A percentile compares a stretch with the other conserved stretches of the same genome.
phyloP scores from a whole-genome alignment of 306 rosid genomes.

The Citrullus amarus region DNA sequence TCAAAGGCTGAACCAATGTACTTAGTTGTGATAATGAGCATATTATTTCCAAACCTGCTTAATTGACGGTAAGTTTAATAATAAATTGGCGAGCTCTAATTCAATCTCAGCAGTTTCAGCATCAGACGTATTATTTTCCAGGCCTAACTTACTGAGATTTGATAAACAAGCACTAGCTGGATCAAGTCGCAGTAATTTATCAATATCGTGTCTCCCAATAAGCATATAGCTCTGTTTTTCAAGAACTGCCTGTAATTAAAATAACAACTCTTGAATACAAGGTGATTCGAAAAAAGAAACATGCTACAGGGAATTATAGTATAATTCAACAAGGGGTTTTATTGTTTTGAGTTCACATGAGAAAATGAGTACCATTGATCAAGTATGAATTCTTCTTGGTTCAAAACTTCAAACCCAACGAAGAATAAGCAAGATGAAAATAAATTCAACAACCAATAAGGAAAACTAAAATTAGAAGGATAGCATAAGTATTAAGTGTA shows the following conservation, averaged over 20 bases:
- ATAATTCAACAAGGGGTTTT: not conserved
- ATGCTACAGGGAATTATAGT: not conserved
- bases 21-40: conserved; percentile 1
- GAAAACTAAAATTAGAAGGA: not conserved
- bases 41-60: conserved; percentile 58
- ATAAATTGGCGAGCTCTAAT: conserved; percentile 52
- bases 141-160: conserved; percentile 29
- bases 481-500: not conserved
- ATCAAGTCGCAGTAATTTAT: conserved; percentile 80
- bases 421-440: not conserved
- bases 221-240: conserved; percentile 99
- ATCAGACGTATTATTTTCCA: conserved; percentile 41
- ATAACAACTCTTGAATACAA: not conserved
- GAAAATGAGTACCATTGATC: not conserved
- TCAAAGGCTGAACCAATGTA: not conserved
- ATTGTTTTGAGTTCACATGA: not conserved
- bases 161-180: conserved; percentile 74
- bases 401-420: not conserved
- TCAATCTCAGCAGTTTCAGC: conserved; percentile 77
- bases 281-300: not conserved
- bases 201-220: conserved; percentile 94
- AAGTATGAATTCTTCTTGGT: not conserved
- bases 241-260: conserved; percentile 72
- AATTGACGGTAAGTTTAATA: conserved; percentile 70
- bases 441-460: not conserved